phyloP scores from a whole-genome alignment of 768 basidiomycete genomes.

The Lentinula sp. region DNA sequence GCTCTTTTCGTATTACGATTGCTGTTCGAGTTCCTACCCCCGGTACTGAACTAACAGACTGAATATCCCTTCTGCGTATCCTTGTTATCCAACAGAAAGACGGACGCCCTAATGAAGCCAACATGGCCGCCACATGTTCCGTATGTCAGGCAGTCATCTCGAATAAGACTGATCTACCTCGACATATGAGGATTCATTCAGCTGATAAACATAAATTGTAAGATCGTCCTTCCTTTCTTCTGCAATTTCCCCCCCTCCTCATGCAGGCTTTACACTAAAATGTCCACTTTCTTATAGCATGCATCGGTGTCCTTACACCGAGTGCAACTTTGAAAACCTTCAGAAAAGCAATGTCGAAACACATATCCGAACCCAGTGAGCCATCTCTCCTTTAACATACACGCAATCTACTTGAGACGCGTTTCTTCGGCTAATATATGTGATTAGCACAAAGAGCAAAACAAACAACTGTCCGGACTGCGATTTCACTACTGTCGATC shows the following conservation, averaged over 20 bases:
- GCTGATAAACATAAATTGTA: slow-evolving; percentile 15
- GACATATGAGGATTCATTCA: slow-evolving; percentile 17
- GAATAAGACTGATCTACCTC: slow-evolving; percentile 14
- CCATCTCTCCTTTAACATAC: background rate
- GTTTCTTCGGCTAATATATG: too few relatives aligned
- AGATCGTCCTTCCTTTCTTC: slow-evolving; percentile 1
- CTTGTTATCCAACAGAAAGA: background rate
- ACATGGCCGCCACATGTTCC: background rate
- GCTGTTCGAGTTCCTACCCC: background rate
- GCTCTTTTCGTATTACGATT: background rate
- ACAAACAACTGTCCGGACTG: slow-evolving; percentile 12
- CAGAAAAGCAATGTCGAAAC: slow-evolving; percentile 16
- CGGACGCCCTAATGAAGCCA: background rate
- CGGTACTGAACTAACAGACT: background rate
- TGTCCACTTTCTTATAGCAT: slow-evolving; percentile 11
- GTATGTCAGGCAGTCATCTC: slow-evolving; percentile 10
- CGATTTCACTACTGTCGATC: slow-evolving; percentile 15
- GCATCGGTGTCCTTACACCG: slow-evolving; percentile 11
- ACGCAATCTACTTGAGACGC: too few relatives aligned
- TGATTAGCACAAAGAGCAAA: slow-evolving; percentile 8
- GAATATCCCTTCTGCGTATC: background rate
- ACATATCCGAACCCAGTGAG: slow-evolving; percentile 21
- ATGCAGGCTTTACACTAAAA: background rate
- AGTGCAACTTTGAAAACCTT: slow-evolving; percentile 13
- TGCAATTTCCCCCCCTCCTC: background rate